Conservation (phyloP, 2,329 filamentous ascomycete species). For the Gaeumannomyces tritici region DNA sequence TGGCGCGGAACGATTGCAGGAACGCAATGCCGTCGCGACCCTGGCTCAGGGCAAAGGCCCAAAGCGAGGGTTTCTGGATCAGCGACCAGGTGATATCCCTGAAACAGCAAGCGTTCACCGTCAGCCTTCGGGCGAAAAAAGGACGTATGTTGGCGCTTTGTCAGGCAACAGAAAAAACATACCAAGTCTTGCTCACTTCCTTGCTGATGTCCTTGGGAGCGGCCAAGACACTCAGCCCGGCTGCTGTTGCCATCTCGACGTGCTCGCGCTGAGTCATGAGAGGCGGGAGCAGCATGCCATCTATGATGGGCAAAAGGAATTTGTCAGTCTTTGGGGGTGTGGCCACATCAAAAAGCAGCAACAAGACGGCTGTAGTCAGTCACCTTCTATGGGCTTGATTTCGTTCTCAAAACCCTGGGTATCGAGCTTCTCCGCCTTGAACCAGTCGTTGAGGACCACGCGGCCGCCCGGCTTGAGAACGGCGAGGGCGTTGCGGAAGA, state of each 20-base stretch:
- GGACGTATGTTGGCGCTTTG: background rate
- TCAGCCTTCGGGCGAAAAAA: background rate
- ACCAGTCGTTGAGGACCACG: constrained; percentile 52
- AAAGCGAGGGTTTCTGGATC: constrained; percentile 48
- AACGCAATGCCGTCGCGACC: constrained; percentile 51
- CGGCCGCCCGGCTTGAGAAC: constrained; percentile 39
- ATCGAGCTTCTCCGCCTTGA: constrained; percentile 39
- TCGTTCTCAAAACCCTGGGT: constrained; percentile 35
- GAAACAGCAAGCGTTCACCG: background rate
- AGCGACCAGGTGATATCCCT: constrained; percentile 56
- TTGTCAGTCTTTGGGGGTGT: background rate
- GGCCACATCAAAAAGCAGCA: background rate
- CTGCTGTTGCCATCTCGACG: constrained; percentile 35
- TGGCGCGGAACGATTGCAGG: constrained; percentile 50
- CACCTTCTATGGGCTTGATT: constrained; percentile 50
- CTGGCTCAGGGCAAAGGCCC: constrained; percentile 51
- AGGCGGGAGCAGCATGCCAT: constrained; percentile 51
- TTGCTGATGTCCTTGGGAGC: constrained; percentile 46
- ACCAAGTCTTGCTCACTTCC: constrained; percentile 52
- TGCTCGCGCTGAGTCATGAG: constrained; percentile 45
- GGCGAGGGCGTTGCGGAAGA: constrained; percentile 41
- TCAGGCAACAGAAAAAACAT: constrained; percentile 12
- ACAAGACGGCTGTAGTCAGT: background rate
- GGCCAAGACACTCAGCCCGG: constrained; percentile 33
- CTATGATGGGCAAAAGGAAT: constrained; percentile 16